Percentiles rank a stretch among this genome's conserved stretches.
Conservation (phyloP, 495 filamentous ascomycete species). For the Daldinia loculata region DNA sequence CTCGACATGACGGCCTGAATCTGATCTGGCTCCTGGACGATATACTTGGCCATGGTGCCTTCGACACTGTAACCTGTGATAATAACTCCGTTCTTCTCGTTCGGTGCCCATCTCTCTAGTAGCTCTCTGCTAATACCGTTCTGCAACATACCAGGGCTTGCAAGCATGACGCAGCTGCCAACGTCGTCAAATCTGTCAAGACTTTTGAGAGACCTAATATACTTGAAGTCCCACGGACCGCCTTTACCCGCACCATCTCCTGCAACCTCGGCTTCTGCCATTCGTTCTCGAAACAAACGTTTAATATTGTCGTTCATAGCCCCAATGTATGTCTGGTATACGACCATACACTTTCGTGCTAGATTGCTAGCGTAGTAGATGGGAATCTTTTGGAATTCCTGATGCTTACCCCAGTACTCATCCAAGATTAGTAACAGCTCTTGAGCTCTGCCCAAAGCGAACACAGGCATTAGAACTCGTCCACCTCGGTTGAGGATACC, state of each 20-base stretch:
- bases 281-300: conserved; percentile 81
- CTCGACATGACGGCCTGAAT: conserved; percentile 92
- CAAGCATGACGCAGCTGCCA: conserved; percentile 95
- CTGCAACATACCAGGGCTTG: conserved; percentile 96
- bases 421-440: conserved; percentile 94
- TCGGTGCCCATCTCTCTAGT: conserved; percentile 94
- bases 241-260: conserved; percentile 74
- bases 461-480: conserved; percentile 92
- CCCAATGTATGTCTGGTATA: conserved; percentile 96
- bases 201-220: conserved; percentile 86
- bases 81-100: conserved; percentile 92
- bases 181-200: conserved; percentile 96
- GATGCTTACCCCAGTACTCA: conserved; percentile 92
- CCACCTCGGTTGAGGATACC: conserved; percentile 88
- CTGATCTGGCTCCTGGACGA: conserved; percentile 90
- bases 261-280: conserved; percentile 83
- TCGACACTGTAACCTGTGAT: conserved; percentile 98
- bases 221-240: conserved; percentile 96
- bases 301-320: conserved; percentile 99
- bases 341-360: conserved; percentile 95
- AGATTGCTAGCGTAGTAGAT: conserved; percentile 97
- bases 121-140: conserved; percentile 92
- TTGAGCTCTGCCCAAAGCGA: conserved; percentile 91
- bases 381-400: conserved; percentile 84
- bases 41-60: conserved; percentile 95